phyloP scores from a whole-genome alignment of 352 stramenopile species.

The Phytophthora hybrid region DNA sequence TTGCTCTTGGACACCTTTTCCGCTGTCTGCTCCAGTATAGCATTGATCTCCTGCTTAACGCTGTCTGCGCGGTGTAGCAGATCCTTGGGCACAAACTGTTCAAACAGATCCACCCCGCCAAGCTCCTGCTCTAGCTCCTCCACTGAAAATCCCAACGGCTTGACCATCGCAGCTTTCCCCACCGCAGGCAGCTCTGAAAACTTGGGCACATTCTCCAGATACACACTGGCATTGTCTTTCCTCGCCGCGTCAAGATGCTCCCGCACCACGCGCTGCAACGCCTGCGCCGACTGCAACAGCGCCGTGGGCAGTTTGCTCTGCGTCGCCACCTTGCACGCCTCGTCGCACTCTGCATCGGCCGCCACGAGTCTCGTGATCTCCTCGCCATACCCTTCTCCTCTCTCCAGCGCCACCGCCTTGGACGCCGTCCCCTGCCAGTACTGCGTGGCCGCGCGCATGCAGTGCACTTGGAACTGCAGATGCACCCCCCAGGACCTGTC shows the following conservation, averaged over 20 bases:
- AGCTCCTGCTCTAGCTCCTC: slow-evolving; percentile 71
- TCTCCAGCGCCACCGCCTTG: slow-evolving; percentile 61
- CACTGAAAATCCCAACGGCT: slow-evolving; percentile 49
- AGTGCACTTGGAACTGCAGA: slow-evolving; percentile 74
- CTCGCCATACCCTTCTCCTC: slow-evolving; percentile 76
- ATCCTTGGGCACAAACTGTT: slow-evolving; percentile 68
- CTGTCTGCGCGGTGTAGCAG: slow-evolving; percentile 56
- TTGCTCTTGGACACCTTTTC: slow-evolving; percentile 59
- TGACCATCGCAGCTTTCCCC: slow-evolving; percentile 77
- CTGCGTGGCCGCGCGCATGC: slow-evolving; percentile 77
- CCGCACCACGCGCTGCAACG: slow-evolving; percentile 64
- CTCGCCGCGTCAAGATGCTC: slow-evolving; percentile 64
- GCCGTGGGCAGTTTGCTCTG: slow-evolving; percentile 70
- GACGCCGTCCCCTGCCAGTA: slow-evolving; percentile 80
- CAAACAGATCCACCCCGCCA: slow-evolving; percentile 70
- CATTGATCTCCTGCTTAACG: slow-evolving; percentile 59
- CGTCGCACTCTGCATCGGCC: slow-evolving; percentile 60
- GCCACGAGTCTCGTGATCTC: slow-evolving; percentile 73
- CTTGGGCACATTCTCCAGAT: slow-evolving; percentile 79
- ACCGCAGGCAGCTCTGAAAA: slow-evolving; percentile 61
- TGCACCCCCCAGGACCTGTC: slow-evolving; percentile 77
- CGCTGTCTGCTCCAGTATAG: slow-evolving; percentile 50
- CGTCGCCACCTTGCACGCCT: slow-evolving; percentile 66
- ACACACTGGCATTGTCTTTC: slow-evolving; percentile 88
- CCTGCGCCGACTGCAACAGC: slow-evolving; percentile 61